Base-by-base conservation (phyloP, 768 basidiomycete genomes). In the Neoboletus magnificus region DNA sequence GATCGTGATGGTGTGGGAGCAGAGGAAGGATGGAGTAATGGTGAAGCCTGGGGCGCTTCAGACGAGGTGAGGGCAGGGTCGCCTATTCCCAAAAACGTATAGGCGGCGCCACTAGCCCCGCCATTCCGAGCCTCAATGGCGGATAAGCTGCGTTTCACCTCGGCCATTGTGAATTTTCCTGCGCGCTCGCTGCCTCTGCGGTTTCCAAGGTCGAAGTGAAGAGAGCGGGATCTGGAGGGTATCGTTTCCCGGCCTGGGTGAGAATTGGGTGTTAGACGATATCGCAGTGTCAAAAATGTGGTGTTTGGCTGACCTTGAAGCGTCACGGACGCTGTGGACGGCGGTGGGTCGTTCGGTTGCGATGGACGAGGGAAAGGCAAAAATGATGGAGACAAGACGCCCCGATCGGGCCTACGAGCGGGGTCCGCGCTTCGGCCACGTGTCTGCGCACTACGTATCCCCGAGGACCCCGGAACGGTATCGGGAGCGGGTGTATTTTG, bases 291-390 rank as follows among this genome's bases (percentile, higher is more conserved):
- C 3, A 15, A 39, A 3, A 5, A 36, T 8, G 18, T 33, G 33
- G 20, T 11, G 3, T 25, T 16, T 6, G 18, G 20, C 63, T 50
- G 48, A 71, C 70, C 66, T 59, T 56, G n/a, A 5, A 49, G 64
- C 59, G 70, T 64, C 63, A 54, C 63, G 13, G 67, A 65, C 70
- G 56, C 67, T 50, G 43, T 56, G 20, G 30, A 33, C 13, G 58
- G 64, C 16, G 55, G 48, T 41, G 57, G 66, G 33, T 55, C 54
- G 36, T 23, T 48, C 51, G 58, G 66, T 62, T 50, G 68, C 30
- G 64, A 63, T 23, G 70, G 61, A 43, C 55, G 65, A 52, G 68
- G 67, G 39, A 70, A 70, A 57, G 66, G 68, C 52, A 72, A 62
- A 72, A 71, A 63, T 25, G 71, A 69, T 50, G 56, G 55, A 0